Evolutionary conservation across 2,329 filamentous ascomycete species (phyloP).

Genomic region (Ophiostoma australiae): DNA sequence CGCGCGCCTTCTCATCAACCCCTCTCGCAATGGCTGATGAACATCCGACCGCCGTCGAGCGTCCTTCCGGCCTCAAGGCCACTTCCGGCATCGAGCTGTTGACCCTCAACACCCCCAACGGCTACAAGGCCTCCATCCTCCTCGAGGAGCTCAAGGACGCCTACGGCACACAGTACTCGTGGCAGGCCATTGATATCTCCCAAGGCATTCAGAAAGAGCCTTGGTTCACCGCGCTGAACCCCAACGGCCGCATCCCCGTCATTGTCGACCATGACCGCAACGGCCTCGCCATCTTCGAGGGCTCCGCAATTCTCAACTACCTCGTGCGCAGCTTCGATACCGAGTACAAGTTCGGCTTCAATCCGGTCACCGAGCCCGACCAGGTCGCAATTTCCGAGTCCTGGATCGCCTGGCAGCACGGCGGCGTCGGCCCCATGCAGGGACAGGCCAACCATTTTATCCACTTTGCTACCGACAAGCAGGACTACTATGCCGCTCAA

Average conservation of each 20-base stretch:
- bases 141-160: slow-evolving; percentile 63
- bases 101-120: slow-evolving; percentile 43
- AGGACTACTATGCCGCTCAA: slow-evolving; percentile 65
- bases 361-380: slow-evolving; percentile 27
- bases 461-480: slow-evolving; percentile 58
- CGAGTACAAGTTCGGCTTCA: slow-evolving; percentile 30
- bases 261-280: slow-evolving; percentile 61
- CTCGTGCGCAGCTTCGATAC: slow-evolving; percentile 52
- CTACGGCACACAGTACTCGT: slow-evolving; percentile 57
- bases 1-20: not conserved
- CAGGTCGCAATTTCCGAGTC: slow-evolving; percentile 46
- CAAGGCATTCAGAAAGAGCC: slow-evolving; percentile 62
- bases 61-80: slow-evolving; percentile 49
- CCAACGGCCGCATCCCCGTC: slow-evolving; percentile 62
- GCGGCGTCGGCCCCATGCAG: slow-evolving; percentile 67
- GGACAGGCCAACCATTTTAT: slow-evolving; percentile 72
- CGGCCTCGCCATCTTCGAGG: slow-evolving; percentile 65
- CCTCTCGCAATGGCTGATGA: not conserved
- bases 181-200: slow-evolving; percentile 54
- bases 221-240: slow-evolving; percentile 59
- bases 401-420: slow-evolving; percentile 68
- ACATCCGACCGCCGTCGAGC: not conserved
- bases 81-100: slow-evolving; percentile 61
- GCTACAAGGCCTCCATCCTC: slow-evolving; percentile 53
- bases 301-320: slow-evolving; percentile 53